Conservation (phyloP, 2,329 filamentous ascomycete species). For the Xylaria hypoxylon region DNA sequence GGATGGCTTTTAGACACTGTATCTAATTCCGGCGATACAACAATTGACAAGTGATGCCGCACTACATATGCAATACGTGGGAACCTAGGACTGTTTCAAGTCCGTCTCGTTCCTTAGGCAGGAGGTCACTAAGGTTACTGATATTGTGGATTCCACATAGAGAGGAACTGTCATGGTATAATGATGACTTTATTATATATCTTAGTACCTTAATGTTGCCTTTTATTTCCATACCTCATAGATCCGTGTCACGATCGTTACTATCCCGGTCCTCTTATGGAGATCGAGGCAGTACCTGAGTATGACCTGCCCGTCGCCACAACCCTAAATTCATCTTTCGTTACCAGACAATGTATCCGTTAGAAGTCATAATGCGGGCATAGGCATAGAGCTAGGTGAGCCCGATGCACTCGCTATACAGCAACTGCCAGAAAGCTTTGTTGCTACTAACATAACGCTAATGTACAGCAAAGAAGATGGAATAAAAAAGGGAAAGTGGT, state of each 20-base stretch:
- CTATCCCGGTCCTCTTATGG: background rate
- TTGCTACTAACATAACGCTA: background rate
- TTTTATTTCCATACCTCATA: background rate
- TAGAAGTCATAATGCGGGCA: background rate
- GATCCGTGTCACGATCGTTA: background rate
- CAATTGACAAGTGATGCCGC: background rate
- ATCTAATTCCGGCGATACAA: background rate
- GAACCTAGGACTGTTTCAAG: slow-evolving; percentile 4
- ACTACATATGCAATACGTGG: slow-evolving; percentile 6
- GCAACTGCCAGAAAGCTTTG: slow-evolving; percentile 15
- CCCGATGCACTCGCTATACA: slow-evolving; percentile 5
- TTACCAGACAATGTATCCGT: background rate
- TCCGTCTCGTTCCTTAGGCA: background rate
- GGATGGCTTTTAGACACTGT: background rate
- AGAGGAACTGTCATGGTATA: background rate
- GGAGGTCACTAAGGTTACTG: background rate
- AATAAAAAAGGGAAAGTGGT: slow-evolving; percentile 12
- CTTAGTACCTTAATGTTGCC: background rate
- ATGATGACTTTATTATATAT: background rate
- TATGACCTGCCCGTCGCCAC: slow-evolving; percentile 1
- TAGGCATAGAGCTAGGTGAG: background rate
- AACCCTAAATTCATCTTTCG: slow-evolving; percentile 6
- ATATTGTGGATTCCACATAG: background rate
- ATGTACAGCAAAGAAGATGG: background rate
- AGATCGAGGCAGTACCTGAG: background rate